These are phyloP conservation scores for Rhodocollybia butyracea DNA, from an alignment of 768 basidiomycete species.

Conservation along the genomic window DNA sequence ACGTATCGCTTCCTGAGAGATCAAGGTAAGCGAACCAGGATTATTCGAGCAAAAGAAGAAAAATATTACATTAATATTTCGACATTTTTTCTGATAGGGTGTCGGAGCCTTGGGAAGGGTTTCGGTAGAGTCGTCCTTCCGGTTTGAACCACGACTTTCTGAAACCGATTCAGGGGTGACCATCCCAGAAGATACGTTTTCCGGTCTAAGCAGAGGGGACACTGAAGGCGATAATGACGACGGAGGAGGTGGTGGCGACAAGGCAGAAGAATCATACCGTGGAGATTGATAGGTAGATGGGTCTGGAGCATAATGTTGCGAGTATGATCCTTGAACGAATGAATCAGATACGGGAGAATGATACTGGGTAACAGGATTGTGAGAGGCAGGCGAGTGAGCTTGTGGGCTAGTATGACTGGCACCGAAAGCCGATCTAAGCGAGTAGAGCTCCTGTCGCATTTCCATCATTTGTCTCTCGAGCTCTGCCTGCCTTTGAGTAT, in stretches of 20 bases:
- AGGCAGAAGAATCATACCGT: slow-evolving; percentile 10
- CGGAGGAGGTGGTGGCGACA: background rate
- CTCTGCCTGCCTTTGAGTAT: slow-evolving; percentile 50
- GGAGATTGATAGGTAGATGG: slow-evolving; percentile 34
- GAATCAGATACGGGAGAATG: too few species aligned
- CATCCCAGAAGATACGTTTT: slow-evolving; percentile 3
- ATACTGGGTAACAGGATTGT: background rate
- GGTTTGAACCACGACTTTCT: slow-evolving; percentile 32
- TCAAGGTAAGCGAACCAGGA: background rate
- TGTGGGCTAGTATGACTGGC: slow-evolving; percentile 19
- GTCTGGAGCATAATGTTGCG: slow-evolving; percentile 24
- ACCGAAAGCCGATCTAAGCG: slow-evolving; percentile 38
- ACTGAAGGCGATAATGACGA: slow-evolving; percentile 17
- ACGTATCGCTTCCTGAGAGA: slow-evolving; percentile 64
- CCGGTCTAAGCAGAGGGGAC: slow-evolving; percentile 12
- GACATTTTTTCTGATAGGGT: slow-evolving; percentile 60
- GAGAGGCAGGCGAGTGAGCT: background rate
- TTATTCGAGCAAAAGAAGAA: background rate
- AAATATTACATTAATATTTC: slow-evolving; percentile 61
- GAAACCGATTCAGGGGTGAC: background rate
- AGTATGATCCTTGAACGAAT: too few species aligned
- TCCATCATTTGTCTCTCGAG: slow-evolving; percentile 54
- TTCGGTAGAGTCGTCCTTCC: slow-evolving; percentile 31
- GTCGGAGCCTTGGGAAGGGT: too few species aligned
- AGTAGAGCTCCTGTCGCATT: slow-evolving; percentile 51